A percentile compares a stretch with the other conserved stretches of the same genome.
Evolutionary conservation across 2,329 filamentous ascomycete species (phyloP).

Genomic region (Fusarium coicis): DNA sequence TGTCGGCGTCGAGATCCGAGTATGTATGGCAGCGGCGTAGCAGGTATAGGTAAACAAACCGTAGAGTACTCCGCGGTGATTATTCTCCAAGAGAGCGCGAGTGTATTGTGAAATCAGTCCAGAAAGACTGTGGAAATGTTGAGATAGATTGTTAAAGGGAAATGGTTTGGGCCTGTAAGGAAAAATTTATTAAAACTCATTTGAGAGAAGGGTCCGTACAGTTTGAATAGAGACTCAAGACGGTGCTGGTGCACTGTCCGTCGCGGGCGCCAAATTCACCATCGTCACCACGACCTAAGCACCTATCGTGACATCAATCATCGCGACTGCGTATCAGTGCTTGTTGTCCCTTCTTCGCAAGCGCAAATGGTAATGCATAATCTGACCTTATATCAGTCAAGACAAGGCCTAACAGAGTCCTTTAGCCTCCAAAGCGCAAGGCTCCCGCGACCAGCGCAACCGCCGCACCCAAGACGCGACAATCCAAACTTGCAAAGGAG

Average conservation of each 20-base stretch:
- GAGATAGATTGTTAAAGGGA: background rate
- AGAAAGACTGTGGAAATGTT: constrained; percentile 2
- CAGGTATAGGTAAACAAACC: constrained; percentile 39
- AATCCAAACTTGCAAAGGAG: constrained; percentile 91
- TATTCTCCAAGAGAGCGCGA: constrained; percentile 12
- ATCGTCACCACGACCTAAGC: constrained; percentile 19
- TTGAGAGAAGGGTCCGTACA: constrained; percentile 30
- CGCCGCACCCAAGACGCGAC: constrained; percentile 59
- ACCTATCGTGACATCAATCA: constrained; percentile 35
- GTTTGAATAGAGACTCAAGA: background rate
- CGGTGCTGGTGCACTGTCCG: constrained; percentile 19
- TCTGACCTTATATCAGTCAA: background rate
- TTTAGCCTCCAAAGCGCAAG: constrained; percentile 66
- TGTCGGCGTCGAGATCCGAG: background rate
- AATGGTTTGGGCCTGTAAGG: background rate
- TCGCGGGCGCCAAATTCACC: constrained; percentile 4
- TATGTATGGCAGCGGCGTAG: background rate
- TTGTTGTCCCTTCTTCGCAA: background rate
- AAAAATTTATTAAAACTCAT: constrained; percentile 27
- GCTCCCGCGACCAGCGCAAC: constrained; percentile 46
- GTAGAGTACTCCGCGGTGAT: constrained; percentile 22
- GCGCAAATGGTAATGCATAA: constrained; percentile 30
- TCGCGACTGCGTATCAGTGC: constrained; percentile 14
- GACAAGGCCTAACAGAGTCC: background rate
- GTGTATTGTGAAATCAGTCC: background rate